Conservation (phyloP, 176 grass and related monocot genomes). For the Aegilops longissima region DNA sequence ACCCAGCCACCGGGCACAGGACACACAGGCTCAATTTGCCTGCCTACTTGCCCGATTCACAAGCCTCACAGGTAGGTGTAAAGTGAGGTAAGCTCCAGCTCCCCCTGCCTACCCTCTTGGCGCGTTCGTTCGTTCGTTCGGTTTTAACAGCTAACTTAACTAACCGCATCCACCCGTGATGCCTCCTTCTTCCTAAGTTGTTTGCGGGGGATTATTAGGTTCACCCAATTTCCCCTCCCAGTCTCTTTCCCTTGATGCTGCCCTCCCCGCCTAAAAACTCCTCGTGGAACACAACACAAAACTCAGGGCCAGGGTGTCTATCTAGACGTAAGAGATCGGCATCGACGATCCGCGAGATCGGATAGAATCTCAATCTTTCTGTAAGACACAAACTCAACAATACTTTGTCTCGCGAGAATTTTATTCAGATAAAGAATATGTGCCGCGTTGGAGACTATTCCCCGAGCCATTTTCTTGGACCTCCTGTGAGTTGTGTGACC, state of each 20-base stretch:
- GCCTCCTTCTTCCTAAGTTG: conserved; percentile 19
- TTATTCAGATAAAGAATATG: no score
- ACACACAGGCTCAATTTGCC: not conserved
- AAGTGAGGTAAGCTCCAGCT: conserved; percentile 47
- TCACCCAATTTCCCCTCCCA: not conserved
- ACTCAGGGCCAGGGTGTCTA: not conserved
- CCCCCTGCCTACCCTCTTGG: conserved; percentile 32
- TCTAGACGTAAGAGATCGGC: not conserved
- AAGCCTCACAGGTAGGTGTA: conserved; percentile 62
- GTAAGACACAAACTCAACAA: no score
- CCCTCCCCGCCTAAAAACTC: not conserved
- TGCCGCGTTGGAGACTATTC: no score
- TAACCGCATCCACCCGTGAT: conserved; percentile 29
- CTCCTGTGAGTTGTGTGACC: not conserved
- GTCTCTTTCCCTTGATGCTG: conserved; percentile 14
- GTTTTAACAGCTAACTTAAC: conserved; percentile 52
- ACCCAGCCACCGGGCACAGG: not conserved
- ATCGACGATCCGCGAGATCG: no score
- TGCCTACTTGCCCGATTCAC: conserved; percentile 5
- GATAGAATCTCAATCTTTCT: not conserved
- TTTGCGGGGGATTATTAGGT: conserved; percentile 28
- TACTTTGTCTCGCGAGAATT: no score
- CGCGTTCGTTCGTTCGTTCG: not conserved
- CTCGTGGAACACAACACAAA: conserved; percentile 11
- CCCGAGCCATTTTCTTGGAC: not conserved